phyloP scores from a whole-genome alignment of 495 filamentous ascomycete species.

The Penicillium ucsense region DNA sequence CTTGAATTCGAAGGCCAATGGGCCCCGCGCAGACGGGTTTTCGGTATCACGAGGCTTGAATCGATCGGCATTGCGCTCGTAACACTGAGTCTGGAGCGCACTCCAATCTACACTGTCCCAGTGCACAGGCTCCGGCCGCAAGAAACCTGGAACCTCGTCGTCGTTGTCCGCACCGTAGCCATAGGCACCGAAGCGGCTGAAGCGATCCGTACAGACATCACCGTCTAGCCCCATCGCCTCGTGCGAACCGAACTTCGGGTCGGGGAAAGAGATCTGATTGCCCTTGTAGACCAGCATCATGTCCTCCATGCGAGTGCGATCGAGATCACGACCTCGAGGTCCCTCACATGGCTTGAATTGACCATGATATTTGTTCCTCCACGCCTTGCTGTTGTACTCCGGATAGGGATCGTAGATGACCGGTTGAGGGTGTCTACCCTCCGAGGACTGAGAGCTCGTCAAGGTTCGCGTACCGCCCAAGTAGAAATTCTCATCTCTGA shows the following conservation, averaged over 20 bases:
- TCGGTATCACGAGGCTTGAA: slow-evolving; percentile 19
- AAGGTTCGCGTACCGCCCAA: slow-evolving; percentile 19
- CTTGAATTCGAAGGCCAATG: slow-evolving; percentile 12
- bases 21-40: slow-evolving; percentile 5
- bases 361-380: slow-evolving; percentile 34
- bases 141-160: slow-evolving; percentile 11
- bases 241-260: slow-evolving; percentile 37
- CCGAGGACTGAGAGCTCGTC: slow-evolving; percentile 7
- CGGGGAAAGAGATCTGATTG: slow-evolving; percentile 27
- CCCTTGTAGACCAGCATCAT: slow-evolving; percentile 36
- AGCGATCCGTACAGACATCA: slow-evolving; percentile 44
- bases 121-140: slow-evolving; percentile 26
- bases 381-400: slow-evolving; percentile 36
- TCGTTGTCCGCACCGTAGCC: slow-evolving; percentile 31
- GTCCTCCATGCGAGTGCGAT: slow-evolving; percentile 35
- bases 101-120: slow-evolving; percentile 69
- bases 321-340: slow-evolving; percentile 34
- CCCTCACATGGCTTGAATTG: slow-evolving; percentile 33
- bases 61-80: slow-evolving; percentile 50
- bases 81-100: slow-evolving; percentile 53
- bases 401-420: slow-evolving; percentile 43
- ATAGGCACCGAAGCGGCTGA: slow-evolving; percentile 43
- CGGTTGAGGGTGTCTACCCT: slow-evolving; percentile 11
- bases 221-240: slow-evolving; percentile 37
- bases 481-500: slow-evolving; percentile 17